These are phyloP conservation scores for Tephrocybe sp. DNA, from an alignment of 768 basidiomycete genomes.

Conservation along the genomic window DNA sequence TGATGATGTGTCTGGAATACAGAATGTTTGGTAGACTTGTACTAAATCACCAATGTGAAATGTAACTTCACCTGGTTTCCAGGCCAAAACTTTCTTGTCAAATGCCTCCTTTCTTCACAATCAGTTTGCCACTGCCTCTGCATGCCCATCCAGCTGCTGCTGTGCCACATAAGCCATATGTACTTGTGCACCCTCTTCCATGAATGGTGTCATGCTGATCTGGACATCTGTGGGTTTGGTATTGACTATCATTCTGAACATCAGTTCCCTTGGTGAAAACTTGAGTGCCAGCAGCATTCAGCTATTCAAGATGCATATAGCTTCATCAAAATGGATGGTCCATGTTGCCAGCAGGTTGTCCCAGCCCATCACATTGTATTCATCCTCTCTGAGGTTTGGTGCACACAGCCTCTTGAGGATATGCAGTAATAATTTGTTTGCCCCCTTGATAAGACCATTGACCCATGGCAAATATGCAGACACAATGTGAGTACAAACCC, in stretches of 20 bases:
- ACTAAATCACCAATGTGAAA: constrained; percentile 29
- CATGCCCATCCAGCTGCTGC: constrained; percentile 29
- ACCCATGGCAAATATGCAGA: no score
- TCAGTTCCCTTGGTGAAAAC: constrained; percentile 29
- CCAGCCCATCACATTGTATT: constrained; percentile 14
- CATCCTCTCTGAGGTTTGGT: no score
- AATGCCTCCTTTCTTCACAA: constrained; percentile 24
- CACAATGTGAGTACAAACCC: no score
- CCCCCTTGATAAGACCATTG: no score
- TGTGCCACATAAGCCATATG: constrained; percentile 28
- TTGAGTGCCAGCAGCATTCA: constrained; percentile 25
- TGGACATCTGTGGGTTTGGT: constrained; percentile 17
- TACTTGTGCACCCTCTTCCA: constrained; percentile 6
- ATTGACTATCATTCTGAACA: constrained; percentile 30
- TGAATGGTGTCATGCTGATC: neutral
- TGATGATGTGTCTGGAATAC: no score
- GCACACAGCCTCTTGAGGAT: constrained; percentile 33
- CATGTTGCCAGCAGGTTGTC: constrained; percentile 26
- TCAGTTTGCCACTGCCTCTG: constrained; percentile 22
- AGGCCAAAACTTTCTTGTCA: constrained; percentile 21
- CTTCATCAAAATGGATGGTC: constrained; percentile 31
- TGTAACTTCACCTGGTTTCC: constrained; percentile 17
- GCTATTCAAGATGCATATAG: constrained; percentile 22
- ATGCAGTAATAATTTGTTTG: no score
- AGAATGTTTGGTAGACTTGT: constrained; percentile 29